Conservation (phyloP, 805 yeast genomes). For the Candida berthetii region DNA sequence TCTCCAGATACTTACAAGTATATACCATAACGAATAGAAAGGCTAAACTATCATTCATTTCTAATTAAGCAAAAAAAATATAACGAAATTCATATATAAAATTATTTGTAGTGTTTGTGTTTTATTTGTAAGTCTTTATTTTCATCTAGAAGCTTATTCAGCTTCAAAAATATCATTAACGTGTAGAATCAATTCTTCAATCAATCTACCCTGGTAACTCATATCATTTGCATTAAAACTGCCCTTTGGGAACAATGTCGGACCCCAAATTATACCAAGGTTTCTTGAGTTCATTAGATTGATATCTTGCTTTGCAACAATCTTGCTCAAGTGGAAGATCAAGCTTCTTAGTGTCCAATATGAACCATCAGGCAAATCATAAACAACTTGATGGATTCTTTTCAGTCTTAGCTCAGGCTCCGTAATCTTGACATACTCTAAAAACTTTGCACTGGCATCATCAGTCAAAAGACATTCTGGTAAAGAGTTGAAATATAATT, state of each 20-base stretch:
- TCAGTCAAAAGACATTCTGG: constrained; percentile 82
- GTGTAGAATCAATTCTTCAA: constrained; percentile 79
- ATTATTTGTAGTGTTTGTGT: no score
- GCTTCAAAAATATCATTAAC: constrained; percentile 79
- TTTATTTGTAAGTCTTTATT: no score
- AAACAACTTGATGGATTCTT: constrained; percentile 77
- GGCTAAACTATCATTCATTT: no score
- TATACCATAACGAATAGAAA: constrained; percentile 14
- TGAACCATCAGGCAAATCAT: constrained; percentile 88
- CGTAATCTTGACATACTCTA: constrained; percentile 64
- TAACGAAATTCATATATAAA: no score
- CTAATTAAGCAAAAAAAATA: no score
- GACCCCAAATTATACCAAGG: constrained; percentile 93
- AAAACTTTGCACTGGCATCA: constrained; percentile 53
- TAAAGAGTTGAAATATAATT: constrained; percentile 73
- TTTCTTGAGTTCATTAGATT: constrained; percentile 83
- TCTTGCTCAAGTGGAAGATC: constrained; percentile 77
- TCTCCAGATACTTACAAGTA: constrained; percentile 8
- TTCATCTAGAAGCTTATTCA: constrained; percentile 34
- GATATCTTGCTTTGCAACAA: constrained; percentile 51
- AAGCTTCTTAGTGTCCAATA: constrained; percentile 86
- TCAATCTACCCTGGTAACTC: constrained; percentile 67
- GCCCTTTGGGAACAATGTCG: constrained; percentile 68
- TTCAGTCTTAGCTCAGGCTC: constrained; percentile 62
- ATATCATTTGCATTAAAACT: constrained; percentile 66